Conservation (phyloP, 2,329 filamentous ascomycete species). For the Fusarium udum region DNA sequence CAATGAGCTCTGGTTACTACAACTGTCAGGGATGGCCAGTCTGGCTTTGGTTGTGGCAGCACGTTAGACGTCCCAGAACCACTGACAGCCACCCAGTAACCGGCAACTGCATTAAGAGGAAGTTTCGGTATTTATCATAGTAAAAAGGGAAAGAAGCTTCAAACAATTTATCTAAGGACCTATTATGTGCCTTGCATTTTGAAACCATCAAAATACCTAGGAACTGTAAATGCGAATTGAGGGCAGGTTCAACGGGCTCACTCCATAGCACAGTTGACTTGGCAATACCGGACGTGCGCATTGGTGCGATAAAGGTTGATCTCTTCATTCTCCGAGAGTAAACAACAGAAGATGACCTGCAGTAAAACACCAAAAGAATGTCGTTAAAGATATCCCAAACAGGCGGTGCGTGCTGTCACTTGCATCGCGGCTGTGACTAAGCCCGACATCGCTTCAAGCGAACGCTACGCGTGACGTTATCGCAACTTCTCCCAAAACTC, state of each 20-base stretch:
- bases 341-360: no score
- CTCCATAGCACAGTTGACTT: not conserved
- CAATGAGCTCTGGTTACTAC: not conserved
- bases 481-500: conserved; percentile 15
- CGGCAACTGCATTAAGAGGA: not conserved
- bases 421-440: conserved; percentile 26
- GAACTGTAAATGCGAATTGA: no score
- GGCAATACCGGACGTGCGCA: not conserved
- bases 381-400: not conserved
- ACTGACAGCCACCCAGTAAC: not conserved
- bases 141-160: not conserved
- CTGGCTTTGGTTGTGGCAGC: not conserved
- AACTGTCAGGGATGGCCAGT: no score
- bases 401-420: not conserved
- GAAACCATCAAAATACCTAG: no score
- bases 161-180: not conserved
- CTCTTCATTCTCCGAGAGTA: not conserved
- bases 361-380: not conserved
- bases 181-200: not conserved
- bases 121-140: not conserved
- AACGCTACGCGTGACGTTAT: conserved; percentile 18
- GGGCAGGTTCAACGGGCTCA: no score
- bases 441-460: conserved; percentile 15
- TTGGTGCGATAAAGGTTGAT: not conserved
- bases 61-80: not conserved